Evolutionary conservation across 1,284 basidiomycete genomes (phyloP), one percentile per base, ranked within the genome.

Genomic region (Ceratobasidium sp.): DNA sequence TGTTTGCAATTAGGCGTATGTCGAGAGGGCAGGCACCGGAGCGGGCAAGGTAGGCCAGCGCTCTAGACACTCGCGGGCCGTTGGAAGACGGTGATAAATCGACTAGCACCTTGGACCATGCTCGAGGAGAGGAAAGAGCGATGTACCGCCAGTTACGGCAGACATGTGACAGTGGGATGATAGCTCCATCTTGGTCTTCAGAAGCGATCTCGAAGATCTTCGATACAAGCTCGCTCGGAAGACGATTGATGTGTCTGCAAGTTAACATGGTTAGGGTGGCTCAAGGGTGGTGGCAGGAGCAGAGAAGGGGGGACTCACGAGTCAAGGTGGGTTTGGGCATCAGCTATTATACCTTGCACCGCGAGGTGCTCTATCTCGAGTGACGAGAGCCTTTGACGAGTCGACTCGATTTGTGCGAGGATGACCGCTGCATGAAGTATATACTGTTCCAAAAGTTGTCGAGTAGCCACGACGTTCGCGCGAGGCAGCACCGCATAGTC

Each of bases 1-100:
- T 54, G 18, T 58, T 72, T 18, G 58, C 52, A 13, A 72, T 63
- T 5, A 72, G 35, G 32, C 46, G 70, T 16, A 72, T 38, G 55
- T 72, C 70, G 38, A 72, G 38, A 23, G 70, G 70, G 70, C 70
- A 72, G 58, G 70, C 70, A 63, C 70, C 70, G 7, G 70, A 72
- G 18, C 70, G 70, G 9, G 49, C 70, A 5, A 72, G 43, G 50
- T 72, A 72, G 1, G 70, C 59, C 70, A 63, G 44, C 28, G 70
- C 59, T n/a, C 58, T 41, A 26, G 61, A 23, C 35, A 59, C 59
- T 30, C 35, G 52, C 26, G 70, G 59, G 23, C 38, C 59, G 8
- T 63, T 28, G 46, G 70, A 35, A 21, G 47, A 47, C 28, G 59
- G 47, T 16, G 58, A 72, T 58, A 72, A 23, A 26, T 72, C 70